Evolutionary conservation across 805 yeast species (phyloP).

Genomic region (Nakazawaea anatomiae): DNA sequence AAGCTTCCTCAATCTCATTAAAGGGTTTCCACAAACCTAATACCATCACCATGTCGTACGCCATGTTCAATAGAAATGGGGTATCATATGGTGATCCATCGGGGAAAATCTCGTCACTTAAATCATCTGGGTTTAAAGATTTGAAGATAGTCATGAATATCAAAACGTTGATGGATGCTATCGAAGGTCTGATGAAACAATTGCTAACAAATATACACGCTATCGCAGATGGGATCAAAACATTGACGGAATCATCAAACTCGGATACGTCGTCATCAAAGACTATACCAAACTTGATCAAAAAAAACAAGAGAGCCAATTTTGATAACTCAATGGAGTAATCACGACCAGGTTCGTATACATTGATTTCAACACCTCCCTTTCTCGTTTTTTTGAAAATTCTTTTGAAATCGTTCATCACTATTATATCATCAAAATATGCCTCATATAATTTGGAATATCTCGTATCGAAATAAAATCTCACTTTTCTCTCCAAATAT

Average conservation of each 20-base stretch:
- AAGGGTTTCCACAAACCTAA: conserved; percentile 8
- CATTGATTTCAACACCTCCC: conserved; percentile 9
- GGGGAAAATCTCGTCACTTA: conserved; percentile 3
- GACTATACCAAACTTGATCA: conserved; percentile 7
- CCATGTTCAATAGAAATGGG: neutral
- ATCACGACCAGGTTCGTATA: conserved; percentile 3
- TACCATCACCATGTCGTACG: conserved; percentile 2
- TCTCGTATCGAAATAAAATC: neutral
- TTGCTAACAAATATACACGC: conserved; percentile 1
- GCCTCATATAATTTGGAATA: neutral
- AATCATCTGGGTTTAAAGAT: conserved; percentile 4
- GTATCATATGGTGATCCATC: neutral
- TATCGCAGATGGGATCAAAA: conserved; percentile 1
- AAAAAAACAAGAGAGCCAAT: neutral
- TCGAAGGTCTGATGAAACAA: conserved; percentile 1
- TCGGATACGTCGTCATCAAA: neutral
- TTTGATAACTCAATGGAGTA: conserved; percentile 3
- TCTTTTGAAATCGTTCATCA: conserved; percentile 3
- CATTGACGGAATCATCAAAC: conserved; percentile 3
- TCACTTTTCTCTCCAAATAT: conserved; percentile 1
- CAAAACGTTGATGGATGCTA: neutral
- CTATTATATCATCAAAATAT: neutral
- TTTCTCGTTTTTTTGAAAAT: conserved; percentile 8
- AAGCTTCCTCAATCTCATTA: conserved; percentile 1
- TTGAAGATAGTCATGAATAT: neutral